Conservation (phyloP, 2,329 filamentous ascomycete species). For the Rhexocercosporidium sp. region DNA sequence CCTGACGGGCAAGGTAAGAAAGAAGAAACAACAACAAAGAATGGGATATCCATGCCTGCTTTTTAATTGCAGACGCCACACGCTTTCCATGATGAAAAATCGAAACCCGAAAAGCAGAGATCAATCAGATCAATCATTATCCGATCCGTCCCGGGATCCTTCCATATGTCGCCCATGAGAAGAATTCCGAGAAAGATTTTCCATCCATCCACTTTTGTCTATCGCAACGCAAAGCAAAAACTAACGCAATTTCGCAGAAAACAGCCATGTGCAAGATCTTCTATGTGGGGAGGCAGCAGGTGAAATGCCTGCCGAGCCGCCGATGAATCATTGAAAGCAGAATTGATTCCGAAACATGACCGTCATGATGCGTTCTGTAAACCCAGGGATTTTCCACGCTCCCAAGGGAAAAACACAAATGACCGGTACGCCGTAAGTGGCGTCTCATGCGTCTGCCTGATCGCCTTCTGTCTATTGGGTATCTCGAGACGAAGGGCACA, state of each 20-base stretch:
- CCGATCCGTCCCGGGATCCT: conserved; percentile 26
- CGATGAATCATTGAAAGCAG: conserved; percentile 30
- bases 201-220: conserved; percentile 40
- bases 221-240: conserved; percentile 32
- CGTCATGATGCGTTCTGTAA: conserved; percentile 44
- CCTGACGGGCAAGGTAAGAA: conserved; percentile 30
- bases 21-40: conserved; percentile 5
- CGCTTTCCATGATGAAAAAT: conserved; percentile 31
- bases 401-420: conserved; percentile 41
- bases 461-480: conserved; percentile 43
- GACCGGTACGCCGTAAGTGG: conserved; percentile 41
- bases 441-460: conserved; percentile 42
- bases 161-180: conserved; percentile 18
- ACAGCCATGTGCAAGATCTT: conserved; percentile 37
- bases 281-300: conserved; percentile 30
- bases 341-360: conserved; percentile 40
- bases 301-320: conserved; percentile 30
- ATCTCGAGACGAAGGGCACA: conserved; percentile 40
- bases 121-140: conserved; percentile 8
- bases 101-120: conserved; percentile 11
- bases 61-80: conserved; percentile 30
- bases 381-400: conserved; percentile 33
- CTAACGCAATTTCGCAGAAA: conserved; percentile 20
- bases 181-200: conserved; percentile 29
- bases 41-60: conserved; percentile 25